These are phyloP conservation scores for Dalbergia cochinchinensis DNA, from an alignment of 306 rosid genomes.

Conservation along the genomic window DNA sequence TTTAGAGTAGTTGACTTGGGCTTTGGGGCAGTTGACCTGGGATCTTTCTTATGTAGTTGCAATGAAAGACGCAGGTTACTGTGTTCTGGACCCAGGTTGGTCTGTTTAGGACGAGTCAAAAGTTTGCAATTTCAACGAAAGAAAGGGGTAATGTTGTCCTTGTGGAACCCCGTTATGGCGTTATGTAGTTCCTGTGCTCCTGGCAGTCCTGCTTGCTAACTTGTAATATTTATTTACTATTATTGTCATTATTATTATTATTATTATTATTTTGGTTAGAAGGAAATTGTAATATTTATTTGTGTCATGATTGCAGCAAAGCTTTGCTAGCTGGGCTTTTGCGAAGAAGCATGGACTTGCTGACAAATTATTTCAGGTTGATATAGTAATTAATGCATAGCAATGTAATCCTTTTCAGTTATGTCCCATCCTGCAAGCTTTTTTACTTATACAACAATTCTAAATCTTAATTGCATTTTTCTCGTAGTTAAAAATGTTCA, in stretches of 20 bases:
- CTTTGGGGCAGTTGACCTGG: constrained; percentile 3
- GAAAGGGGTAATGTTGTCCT: background rate
- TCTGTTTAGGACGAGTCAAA: background rate
- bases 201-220: too few species aligned
- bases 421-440: background rate
- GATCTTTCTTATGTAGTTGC: constrained; percentile 2
- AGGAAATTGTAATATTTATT: too few species aligned
- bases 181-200: too few species aligned
- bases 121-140: background rate
- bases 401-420: background rate
- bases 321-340: too few species aligned
- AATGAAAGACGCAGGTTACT: background rate
- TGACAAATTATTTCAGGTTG: background rate
- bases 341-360: too few species aligned
- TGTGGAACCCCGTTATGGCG: too few species aligned
- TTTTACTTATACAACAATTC: background rate
- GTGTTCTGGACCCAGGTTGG: background rate
- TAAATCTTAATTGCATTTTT: background rate
- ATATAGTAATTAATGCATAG: background rate
- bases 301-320: too few species aligned
- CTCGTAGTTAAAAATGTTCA: background rate
- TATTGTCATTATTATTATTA: too few species aligned
- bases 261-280: too few species aligned
- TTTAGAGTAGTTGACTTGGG: constrained; percentile 18
- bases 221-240: too few species aligned